phyloP scores from a whole-genome alignment of 179 eudicot genomes.

The Spergularia azorica region DNA sequence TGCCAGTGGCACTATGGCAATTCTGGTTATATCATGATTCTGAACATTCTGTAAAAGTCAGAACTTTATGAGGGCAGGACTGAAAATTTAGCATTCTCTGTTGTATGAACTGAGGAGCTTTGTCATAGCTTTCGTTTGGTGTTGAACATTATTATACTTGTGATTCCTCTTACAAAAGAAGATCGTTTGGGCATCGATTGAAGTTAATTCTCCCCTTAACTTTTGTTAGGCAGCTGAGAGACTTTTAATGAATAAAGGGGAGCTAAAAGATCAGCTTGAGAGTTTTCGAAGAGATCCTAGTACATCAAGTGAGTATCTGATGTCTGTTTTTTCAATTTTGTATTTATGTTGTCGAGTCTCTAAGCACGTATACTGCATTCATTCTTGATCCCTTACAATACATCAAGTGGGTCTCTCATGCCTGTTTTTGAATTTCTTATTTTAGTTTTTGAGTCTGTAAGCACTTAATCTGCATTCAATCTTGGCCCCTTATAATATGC shows the following conservation, averaged over 20 bases:
- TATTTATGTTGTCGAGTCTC: not conserved
- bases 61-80: not conserved
- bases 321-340: slow-evolving; percentile 13
- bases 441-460: not conserved
- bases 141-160: not conserved
- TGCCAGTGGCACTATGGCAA: not conserved
- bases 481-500: not conserved
- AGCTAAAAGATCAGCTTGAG: slow-evolving; percentile 72
- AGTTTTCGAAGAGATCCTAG: slow-evolving; percentile 70
- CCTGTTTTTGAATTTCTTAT: slow-evolving; percentile 15
- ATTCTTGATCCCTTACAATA: not conserved
- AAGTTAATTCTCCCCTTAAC: not conserved
- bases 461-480: not conserved
- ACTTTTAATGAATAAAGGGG: slow-evolving; percentile 66
- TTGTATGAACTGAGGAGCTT: not conserved
- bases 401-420: slow-evolving; percentile 44
- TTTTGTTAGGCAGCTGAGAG: slow-evolving; percentile 83
- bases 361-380: not conserved
- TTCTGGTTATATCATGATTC: not conserved
- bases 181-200: not conserved
- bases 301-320: slow-evolving; percentile 54
- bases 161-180: not conserved
- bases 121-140: not conserved
- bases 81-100: not conserved
- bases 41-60: not conserved